A percentile compares a stretch with the other conserved stretches of the same genome.
These are phyloP conservation scores for Fraxinus dipetala DNA, from an alignment of 305 asterid species.

Conservation along the genomic window DNA sequence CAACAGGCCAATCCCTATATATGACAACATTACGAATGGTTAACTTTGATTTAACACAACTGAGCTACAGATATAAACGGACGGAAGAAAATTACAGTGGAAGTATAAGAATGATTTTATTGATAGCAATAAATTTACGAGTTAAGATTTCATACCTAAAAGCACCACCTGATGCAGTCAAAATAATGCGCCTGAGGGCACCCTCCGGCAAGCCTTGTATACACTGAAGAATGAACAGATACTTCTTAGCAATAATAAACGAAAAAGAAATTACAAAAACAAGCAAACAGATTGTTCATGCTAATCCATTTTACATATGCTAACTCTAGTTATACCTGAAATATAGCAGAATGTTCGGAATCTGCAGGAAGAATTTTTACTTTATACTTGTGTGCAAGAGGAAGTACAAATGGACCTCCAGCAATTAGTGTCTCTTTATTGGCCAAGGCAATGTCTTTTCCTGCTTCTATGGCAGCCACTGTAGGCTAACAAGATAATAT, in stretches of 20 bases:
- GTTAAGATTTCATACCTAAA: constrained; percentile 53
- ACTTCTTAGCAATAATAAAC: constrained; percentile 13
- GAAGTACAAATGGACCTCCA: constrained; percentile 96
- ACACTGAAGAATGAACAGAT: constrained; percentile 49
- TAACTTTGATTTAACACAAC: not conserved
- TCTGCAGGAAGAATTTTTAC: constrained; percentile 99
- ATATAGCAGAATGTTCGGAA: constrained; percentile 97
- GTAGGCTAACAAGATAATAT: constrained; percentile 58
- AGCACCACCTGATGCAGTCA: constrained; percentile 97
- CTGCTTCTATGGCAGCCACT: constrained; percentile 96
- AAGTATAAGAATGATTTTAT: not conserved
- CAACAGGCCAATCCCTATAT: constrained; percentile 85
- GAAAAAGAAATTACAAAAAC: not conserved
- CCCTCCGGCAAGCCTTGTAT: constrained; percentile 98
- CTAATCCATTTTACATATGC: not conserved
- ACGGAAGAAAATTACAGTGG: not conserved
- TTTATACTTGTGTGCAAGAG: constrained; percentile 90
- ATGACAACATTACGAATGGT: constrained; percentile 14
- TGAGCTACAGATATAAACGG: not conserved
- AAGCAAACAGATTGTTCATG: not conserved
- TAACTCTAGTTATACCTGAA: constrained; percentile 53
- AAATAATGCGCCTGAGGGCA: constrained; percentile 85
- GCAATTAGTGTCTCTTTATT: constrained; percentile 95
- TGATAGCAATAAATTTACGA: not conserved
- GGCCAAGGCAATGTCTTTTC: constrained; percentile 94